Evolutionary conservation across 2,329 filamentous ascomycete genomes (phyloP), one percentile per base, ranked within the genome.

Genomic region (Colletotrichum horii): DNA sequence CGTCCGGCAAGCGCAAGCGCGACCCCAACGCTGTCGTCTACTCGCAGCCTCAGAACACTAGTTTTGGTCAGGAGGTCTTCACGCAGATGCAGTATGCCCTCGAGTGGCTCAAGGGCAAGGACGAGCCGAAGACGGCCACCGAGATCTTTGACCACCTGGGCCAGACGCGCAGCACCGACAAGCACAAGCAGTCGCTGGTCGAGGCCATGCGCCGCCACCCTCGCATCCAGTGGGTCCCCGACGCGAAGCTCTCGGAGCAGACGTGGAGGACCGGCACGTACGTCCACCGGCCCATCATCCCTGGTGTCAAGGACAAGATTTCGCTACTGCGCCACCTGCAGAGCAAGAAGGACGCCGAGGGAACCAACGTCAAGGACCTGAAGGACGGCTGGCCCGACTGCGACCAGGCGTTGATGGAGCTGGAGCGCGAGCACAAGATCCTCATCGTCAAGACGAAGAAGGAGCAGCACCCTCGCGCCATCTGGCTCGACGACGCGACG

Each of bases 361-460:
- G 95, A 15, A 91, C 98, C 70, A 90, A 90, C 48, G 95, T 98
- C 77, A 96, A 95, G 83, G 96, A 98, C 80, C 90, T 99, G 77
- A 98, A 98, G 85, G 97, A 99, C 83, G 97, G 97, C 77, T 99
- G 97, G 97, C 93, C 94, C 28, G 93, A 94, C 80, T 97, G 95
- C 81, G 93, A 96, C 76, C 91, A 93, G 24, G 91, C 94, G 12
- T 94, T 99, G 82, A 91, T 94, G 77, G 89, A 91, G 79, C 89
- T 99, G 67, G 96, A 98, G 87, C 86, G 85, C 55, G 91, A 94
- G 82, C 93, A 96, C 81, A 93, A 94, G 83, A 89, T 98, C 61
- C 89, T 98, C 43, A 95, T 98, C 8, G 94, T 95, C 26, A 92
- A 96, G 76, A 96, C 96, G 71, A 97, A 97, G 86, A 98, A 98